Conservation (phyloP, 148 eudicot genomes). For the Linanthus parryae region DNA sequence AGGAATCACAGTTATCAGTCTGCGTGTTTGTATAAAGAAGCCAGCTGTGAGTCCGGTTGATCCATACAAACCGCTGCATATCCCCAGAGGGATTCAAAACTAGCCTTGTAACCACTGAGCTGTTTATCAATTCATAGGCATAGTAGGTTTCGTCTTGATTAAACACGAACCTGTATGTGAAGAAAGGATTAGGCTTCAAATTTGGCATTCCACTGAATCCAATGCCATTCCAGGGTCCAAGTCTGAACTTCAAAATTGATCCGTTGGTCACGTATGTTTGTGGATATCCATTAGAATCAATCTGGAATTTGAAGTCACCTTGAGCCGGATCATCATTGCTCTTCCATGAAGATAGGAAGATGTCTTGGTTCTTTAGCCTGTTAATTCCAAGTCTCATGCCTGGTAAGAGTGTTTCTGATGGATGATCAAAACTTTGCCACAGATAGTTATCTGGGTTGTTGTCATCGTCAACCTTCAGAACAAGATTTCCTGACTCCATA, state of each 20-base stretch:
- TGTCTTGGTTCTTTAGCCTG: not conserved
- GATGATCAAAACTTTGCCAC: slow-evolving; percentile 40
- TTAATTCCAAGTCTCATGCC: slow-evolving; percentile 31
- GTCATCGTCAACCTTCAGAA: slow-evolving; percentile 12
- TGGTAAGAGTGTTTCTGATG: slow-evolving; percentile 17
- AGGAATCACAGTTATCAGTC: slow-evolving; percentile 5
- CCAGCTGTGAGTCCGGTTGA: slow-evolving; percentile 1
- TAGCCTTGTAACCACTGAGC: slow-evolving; percentile 1
- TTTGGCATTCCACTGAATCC: slow-evolving; percentile 4
- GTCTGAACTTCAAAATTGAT: not conserved
- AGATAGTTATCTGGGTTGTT: slow-evolving; percentile 5
- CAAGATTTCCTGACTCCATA: slow-evolving; percentile 31
- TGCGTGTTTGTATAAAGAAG: not conserved
- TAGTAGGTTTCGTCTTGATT: not conserved
- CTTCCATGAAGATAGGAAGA: slow-evolving; percentile 11
- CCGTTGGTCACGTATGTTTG: not conserved
- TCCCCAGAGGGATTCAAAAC: not conserved
- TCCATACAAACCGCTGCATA: not conserved
- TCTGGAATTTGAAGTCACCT: not conserved
- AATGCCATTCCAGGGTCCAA: slow-evolving; percentile 18
- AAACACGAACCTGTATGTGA: not conserved
- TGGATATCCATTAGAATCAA: slow-evolving; percentile 12
- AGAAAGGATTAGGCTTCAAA: slow-evolving; percentile 1
- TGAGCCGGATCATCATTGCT: slow-evolving; percentile 11
- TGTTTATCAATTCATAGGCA: not conserved